These are phyloP conservation scores for Vaccinium macrocarpon DNA, from an alignment of 148 eudicot genomes.

Conservation along the genomic window DNA sequence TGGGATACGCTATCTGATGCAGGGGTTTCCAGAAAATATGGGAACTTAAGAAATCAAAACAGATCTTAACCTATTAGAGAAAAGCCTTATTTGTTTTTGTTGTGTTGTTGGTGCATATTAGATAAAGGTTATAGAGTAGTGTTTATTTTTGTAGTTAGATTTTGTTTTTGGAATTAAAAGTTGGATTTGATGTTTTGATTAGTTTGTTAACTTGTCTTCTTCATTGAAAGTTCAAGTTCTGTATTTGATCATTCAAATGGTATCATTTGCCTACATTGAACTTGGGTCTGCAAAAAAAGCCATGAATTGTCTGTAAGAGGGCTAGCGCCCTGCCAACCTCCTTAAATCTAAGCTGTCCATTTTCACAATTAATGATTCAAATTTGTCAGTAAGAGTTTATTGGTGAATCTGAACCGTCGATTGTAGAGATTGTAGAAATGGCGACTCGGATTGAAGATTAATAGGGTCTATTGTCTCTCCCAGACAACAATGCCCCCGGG, in stretches of 20 bases:
- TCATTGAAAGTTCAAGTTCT: neutral
- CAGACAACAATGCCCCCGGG: no score
- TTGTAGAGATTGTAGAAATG: no score
- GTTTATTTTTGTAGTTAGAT: neutral
- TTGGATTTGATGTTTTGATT: neutral
- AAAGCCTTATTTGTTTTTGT: neutral
- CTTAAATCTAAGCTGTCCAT: no score
- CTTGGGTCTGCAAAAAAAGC: neutral
- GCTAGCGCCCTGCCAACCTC: no score
- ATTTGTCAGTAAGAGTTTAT: no score
- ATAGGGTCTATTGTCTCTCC: no score
- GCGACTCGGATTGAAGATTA: no score
- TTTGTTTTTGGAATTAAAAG: neutral
- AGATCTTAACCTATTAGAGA: neutral
- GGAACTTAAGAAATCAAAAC: constrained; percentile 2
- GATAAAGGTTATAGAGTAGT: neutral
- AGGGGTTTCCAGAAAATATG: neutral
- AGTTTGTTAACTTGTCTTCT: neutral
- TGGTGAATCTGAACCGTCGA: no score
- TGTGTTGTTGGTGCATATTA: neutral
- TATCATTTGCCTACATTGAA: neutral
- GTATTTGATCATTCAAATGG: neutral
- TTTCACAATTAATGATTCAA: no score
- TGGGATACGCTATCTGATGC: constrained; percentile 7
- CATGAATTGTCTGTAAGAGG: neutral